Base-by-base conservation (phyloP, 305 asterid genomes). In the Rubia tinctorum region DNA sequence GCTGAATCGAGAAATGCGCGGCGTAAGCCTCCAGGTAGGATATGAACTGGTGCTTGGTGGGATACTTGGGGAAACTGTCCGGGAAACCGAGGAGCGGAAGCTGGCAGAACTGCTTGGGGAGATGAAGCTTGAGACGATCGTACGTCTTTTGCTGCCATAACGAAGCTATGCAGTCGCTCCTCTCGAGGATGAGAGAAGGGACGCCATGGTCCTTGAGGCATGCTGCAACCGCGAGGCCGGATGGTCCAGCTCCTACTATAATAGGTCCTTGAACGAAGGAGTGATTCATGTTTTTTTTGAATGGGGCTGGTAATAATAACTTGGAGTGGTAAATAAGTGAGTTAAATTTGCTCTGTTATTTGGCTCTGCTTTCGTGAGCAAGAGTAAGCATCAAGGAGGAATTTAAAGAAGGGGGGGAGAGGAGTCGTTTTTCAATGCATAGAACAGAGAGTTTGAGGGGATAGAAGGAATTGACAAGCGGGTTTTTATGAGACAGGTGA, bases 181-280 rank as follows among this genome's bases (percentile, higher is more conserved):
- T 75, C 37, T 94, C 99, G 13, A 94, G 97, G 13, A 94, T 56
- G 4, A 91, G 45, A 5, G 97, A 82, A 3, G 93, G 61, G 17
- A 91, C 89, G 25, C 92, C 96, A 62, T 79, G 73, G 30, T 81
- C 73, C 71, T 77, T 81, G 10, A 94, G 91, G 81, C 98, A 91
- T 8, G 98, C 99, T 15, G 99, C 84, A 5, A 79, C 95, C 5
- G 99, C 98, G 1, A 94, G 88, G 72, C 99, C 99, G 42, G 99
- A 91, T 1, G 98, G 98, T 10, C 97, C 98, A 6, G 96, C 98
- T 7, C 98, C 98, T 23, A 94, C 79, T 64, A 94, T 91, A 4
- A 94, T 91, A 30, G 98, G 98, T 20, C 93, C 93, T 71, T 76
- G n/a, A 14, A 81, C 76, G 47, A 79, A 72, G 14, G 40, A 15